These are phyloP conservation scores for Candida coleopterorum DNA, from an alignment of 805 yeast genomes.

Conservation along the genomic window DNA sequence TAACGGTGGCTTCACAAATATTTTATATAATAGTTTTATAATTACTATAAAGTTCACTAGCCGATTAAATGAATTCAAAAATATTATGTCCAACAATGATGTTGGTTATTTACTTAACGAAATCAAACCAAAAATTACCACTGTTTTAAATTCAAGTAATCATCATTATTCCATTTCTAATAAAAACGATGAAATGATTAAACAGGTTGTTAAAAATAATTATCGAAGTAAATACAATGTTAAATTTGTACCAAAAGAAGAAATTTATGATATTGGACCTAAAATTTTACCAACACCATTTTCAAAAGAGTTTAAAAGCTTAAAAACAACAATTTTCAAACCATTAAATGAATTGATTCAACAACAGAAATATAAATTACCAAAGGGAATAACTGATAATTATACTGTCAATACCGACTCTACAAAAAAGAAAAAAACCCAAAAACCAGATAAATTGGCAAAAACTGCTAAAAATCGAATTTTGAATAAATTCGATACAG, in stretches of 20 bases:
- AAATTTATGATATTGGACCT: conserved; percentile 7
- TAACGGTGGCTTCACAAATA: no score
- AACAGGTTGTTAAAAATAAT: no score
- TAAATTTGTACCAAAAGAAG: background rate
- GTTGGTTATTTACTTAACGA: no score
- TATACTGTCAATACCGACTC: background rate
- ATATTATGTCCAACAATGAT: no score
- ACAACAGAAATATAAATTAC: conserved; percentile 8
- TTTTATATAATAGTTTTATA: no score
- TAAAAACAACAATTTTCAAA: conserved; percentile 7
- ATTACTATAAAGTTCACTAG: no score
- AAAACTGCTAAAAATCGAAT: background rate
- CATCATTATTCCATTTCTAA: no score
- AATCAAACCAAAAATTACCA: no score
- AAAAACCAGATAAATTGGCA: background rate
- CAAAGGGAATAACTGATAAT: conserved; percentile 1
- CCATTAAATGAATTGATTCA: conserved; percentile 11
- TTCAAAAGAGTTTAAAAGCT: conserved; percentile 5
- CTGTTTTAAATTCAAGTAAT: no score
- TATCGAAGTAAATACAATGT: no score
- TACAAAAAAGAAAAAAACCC: background rate
- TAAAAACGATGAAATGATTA: no score
- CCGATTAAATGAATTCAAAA: no score
- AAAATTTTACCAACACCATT: conserved; percentile 10
- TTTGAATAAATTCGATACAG: background rate